Percentiles rank a stretch among this genome's conserved stretches.
Conservation (phyloP, 2,329 filamentous ascomycete genomes). For the Microcyclosporella mali region DNA sequence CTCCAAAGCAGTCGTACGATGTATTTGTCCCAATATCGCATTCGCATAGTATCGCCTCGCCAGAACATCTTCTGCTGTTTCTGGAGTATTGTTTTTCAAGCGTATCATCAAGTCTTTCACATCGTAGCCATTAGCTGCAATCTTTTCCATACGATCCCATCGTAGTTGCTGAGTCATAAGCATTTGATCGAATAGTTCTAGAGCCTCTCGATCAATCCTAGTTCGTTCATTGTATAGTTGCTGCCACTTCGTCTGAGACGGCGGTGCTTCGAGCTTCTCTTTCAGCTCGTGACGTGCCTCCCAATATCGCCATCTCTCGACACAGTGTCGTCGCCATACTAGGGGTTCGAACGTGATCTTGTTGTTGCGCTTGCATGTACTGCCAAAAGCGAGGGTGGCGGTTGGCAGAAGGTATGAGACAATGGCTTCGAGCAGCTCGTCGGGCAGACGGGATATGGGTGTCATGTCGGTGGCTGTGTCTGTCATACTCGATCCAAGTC, state of each 20-base stretch:
- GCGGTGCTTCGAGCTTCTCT: slow-evolving; percentile 44
- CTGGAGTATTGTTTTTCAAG: slow-evolving; percentile 54
- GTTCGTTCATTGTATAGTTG: slow-evolving; percentile 35
- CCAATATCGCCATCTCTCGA: slow-evolving; percentile 67
- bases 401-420: slow-evolving; percentile 55
- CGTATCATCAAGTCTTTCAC: slow-evolving; percentile 73
- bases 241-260: slow-evolving; percentile 57
- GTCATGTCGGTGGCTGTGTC: neutral
- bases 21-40: slow-evolving; percentile 68
- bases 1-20: slow-evolving; percentile 70
- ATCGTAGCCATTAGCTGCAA: slow-evolving; percentile 73
- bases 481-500: too few relatives aligned
- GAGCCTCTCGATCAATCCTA: slow-evolving; percentile 31
- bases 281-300: slow-evolving; percentile 56
- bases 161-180: slow-evolving; percentile 65
- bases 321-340: slow-evolving; percentile 75
- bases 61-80: slow-evolving; percentile 64
- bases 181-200: slow-evolving; percentile 55
- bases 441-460: slow-evolving; percentile 50
- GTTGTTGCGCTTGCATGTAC: slow-evolving; percentile 58
- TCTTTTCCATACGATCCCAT: slow-evolving; percentile 61
- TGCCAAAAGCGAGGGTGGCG: slow-evolving; percentile 49
- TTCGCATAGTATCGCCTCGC: slow-evolving; percentile 72
- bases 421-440: slow-evolving; percentile 79
- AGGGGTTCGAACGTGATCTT: slow-evolving; percentile 63